Percentiles rank a stretch among this genome's conserved stretches.
phyloP scores from a whole-genome alignment of 2,329 filamentous ascomycete species.

The Fusarium vanettenii region DNA sequence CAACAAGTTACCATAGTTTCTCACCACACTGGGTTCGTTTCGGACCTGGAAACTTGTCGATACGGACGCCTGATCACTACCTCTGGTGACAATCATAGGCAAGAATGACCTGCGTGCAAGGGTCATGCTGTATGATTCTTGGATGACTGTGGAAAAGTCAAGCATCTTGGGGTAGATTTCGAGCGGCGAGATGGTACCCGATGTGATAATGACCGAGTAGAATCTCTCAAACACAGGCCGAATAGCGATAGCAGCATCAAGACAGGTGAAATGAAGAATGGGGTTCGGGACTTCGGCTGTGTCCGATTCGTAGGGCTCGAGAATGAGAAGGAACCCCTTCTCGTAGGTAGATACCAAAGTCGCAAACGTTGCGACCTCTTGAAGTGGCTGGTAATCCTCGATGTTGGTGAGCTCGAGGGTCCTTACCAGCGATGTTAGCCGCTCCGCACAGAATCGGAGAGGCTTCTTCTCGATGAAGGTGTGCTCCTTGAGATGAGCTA shows the following conservation, averaged over 20 bases:
- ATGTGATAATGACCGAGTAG: conserved; percentile 98
- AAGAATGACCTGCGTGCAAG: conserved; percentile 94
- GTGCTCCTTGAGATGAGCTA: conserved; percentile 91
- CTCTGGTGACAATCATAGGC: conserved; percentile 96
- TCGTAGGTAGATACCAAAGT: conserved; percentile 97
- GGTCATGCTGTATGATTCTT: conserved; percentile 98
- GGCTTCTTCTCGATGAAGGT: conserved; percentile 99
- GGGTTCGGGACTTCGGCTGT: conserved; percentile 96
- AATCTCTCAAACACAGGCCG: conserved; percentile 98
- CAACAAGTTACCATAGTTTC: conserved; percentile 93
- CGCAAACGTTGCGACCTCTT: conserved; percentile 97
- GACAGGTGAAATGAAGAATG: conserved; percentile 94
- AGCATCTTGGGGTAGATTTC: conserved; percentile 99
- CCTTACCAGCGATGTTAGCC: conserved; percentile 91
- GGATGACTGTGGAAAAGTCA: conserved; percentile 89
- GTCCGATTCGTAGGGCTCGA: conserved; percentile 98
- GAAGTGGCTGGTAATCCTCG: conserved; percentile 95
- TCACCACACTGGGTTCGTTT: conserved; percentile 95
- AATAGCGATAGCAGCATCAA: conserved; percentile 97
- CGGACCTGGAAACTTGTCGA: conserved; percentile 95
- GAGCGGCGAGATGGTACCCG: conserved; percentile 93
- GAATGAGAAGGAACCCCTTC: conserved; percentile 92
- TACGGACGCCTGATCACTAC: conserved; percentile 92
- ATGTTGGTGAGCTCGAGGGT: conserved; percentile 97
- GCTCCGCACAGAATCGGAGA: conserved; percentile 91